Evolutionary conservation across 768 basidiomycete genomes (phyloP), one percentile per base, ranked within the genome.

Genomic region (Leccinum obscurum): DNA sequence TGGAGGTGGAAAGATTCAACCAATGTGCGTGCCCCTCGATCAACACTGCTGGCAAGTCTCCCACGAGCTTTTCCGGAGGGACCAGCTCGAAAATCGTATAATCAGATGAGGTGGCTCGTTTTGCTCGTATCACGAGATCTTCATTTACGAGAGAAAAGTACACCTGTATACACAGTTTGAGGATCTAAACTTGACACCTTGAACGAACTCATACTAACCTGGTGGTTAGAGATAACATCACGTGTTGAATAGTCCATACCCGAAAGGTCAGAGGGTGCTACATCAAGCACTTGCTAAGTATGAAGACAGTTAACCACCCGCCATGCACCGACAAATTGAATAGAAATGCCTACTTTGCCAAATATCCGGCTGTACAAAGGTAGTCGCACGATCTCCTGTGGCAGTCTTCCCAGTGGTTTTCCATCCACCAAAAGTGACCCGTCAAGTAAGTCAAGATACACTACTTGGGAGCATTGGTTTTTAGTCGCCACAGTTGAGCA

Each of bases 21-120:
- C 76, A 77, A 53, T 75, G 76, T 22, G 51, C 65, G 22, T 71
- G 64, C 1, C 54, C 64, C 8, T 58, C 41, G 1, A 77, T 58
- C n/a, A 76, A 41, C 0, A 63, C 56, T 1, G 15, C 50, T 0
- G 75, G 75, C 8, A 76, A n/a, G 55, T 77, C 76, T 3, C 58
- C 62, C 4, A 13, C 13, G 4, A 76, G 35, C 44, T 53, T 65
- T 7, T 64, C 51, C 4, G 54, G 65, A 6, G 75, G 72, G 49
- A 75, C 59, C 20, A 49, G 20, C 48, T 49, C 22, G 48, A 22
- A 13, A 14, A 49, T 22, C 13, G 10, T 13, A 13, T 5, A 13
- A 22, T 24, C 24, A 6, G 20, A 13, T 22, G 48, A 11, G 22
- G 10, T 22, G 6, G 48, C 22, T 49, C 34, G 49, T 24, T 56